Percentiles rank a stretch among this genome's conserved stretches.
Conservation (phyloP, 257 asterid genomes). For the Anisodus acutangulus region DNA sequence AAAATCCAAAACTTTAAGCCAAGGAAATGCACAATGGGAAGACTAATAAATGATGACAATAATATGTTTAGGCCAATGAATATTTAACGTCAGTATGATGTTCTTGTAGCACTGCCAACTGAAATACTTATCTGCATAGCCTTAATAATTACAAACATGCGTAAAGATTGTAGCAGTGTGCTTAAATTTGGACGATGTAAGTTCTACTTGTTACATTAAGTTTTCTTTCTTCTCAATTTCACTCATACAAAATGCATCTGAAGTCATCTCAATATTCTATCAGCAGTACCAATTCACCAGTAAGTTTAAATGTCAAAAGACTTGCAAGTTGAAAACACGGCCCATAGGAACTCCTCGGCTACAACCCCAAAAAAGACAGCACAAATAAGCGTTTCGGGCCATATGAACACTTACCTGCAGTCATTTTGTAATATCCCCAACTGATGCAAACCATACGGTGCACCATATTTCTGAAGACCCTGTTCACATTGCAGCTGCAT, state of each 20-base stretch:
- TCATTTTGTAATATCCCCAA: slow-evolving; percentile 42
- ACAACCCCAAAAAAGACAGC: neutral
- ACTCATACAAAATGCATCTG: neutral
- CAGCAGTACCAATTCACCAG: neutral
- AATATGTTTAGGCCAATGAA: neutral
- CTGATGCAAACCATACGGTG: slow-evolving; percentile 42
- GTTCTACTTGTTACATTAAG: neutral
- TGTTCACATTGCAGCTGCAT: slow-evolving; percentile 82
- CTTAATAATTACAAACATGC: neutral
- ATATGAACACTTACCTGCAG: slow-evolving; percentile 48
- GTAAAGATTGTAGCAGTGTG: neutral
- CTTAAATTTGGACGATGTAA: neutral
- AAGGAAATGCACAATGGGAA: slow-evolving; percentile 6
- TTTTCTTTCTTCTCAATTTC: neutral
- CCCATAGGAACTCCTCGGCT: neutral
- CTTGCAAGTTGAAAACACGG: neutral
- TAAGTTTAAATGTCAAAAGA: neutral
- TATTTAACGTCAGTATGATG: neutral
- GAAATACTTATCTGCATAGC: neutral
- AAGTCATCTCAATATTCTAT: neutral
- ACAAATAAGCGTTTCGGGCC: neutral
- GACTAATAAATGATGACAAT: neutral
- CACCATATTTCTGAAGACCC: slow-evolving; percentile 53
- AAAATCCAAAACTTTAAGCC: neutral
- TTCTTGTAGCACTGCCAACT: slow-evolving; percentile 6